phyloP scores from a whole-genome alignment of 2,329 filamentous ascomycete species.

The Trichoderma asperellum region DNA sequence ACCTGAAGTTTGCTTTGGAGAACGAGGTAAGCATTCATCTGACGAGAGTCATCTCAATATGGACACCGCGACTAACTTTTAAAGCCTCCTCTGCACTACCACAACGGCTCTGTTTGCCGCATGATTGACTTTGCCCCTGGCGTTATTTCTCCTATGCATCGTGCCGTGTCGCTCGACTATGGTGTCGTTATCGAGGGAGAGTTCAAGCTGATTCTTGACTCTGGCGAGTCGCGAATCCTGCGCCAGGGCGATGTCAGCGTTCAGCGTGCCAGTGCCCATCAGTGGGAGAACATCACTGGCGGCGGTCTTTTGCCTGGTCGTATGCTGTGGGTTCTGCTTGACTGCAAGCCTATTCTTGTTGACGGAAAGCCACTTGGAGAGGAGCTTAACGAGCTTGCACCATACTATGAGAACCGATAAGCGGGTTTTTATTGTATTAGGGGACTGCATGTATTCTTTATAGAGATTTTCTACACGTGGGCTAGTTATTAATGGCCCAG shows the following conservation, averaged over 20 bases:
- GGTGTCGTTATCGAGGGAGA: constrained; percentile 59
- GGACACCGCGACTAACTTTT: neutral
- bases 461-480: neutral
- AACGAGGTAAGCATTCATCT: constrained; percentile 19
- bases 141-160: constrained; percentile 50
- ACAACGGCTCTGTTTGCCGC: constrained; percentile 48
- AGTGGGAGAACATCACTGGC: constrained; percentile 23
- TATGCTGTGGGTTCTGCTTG: constrained; percentile 25
- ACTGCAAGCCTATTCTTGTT: constrained; percentile 19
- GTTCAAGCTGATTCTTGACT: constrained; percentile 56
- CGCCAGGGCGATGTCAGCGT: constrained; percentile 58
- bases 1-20: constrained; percentile 32
- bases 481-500: neutral
- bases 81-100: constrained; percentile 16
- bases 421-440: neutral
- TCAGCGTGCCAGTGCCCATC: constrained; percentile 50
- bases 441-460: neutral
- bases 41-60: too few species aligned
- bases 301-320: constrained; percentile 15
- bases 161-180: constrained; percentile 58
- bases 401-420: constrained; percentile 18
- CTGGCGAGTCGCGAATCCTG: constrained; percentile 53
- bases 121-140: constrained; percentile 54
- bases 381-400: constrained; percentile 18
- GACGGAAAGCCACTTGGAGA: constrained; percentile 14